Conservation (phyloP, 2,329 filamentous ascomycete genomes). For the Fusarium denticulatum region DNA sequence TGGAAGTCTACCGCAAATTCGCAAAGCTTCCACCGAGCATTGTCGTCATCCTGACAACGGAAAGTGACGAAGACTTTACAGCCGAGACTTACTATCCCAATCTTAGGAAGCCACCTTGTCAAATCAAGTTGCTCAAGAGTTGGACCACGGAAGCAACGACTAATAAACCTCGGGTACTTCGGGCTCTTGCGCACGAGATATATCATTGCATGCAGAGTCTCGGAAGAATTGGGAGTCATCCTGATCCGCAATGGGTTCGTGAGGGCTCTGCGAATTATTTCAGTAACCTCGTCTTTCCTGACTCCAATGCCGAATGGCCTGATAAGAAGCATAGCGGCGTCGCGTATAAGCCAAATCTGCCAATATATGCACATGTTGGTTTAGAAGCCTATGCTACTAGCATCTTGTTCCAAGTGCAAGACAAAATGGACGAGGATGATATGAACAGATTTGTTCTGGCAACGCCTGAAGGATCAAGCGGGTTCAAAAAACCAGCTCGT, state of each 20-base stretch:
- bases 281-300: slow-evolving; percentile 22
- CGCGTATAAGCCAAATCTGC: slow-evolving; percentile 12
- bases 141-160: slow-evolving; percentile 10
- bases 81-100: slow-evolving; percentile 16
- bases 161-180: slow-evolving; percentile 2
- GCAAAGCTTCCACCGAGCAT: slow-evolving; percentile 3
- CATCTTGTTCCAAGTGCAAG: slow-evolving; percentile 21
- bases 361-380: slow-evolving; percentile 17
- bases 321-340: not conserved
- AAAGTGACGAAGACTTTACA: not conserved
- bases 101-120: not conserved
- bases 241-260: not conserved
- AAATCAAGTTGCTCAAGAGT: not conserved
- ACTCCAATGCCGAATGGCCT: slow-evolving; percentile 19
- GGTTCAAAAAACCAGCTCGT: not conserved
- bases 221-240: not conserved
- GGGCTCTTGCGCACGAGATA: slow-evolving; percentile 20
- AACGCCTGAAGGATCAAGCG: not conserved
- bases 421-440: not conserved
- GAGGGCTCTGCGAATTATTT: slow-evolving; percentile 32
- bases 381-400: slow-evolving; percentile 1
- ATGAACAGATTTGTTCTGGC: slow-evolving; percentile 11
- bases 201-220: slow-evolving; percentile 27
- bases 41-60: slow-evolving; percentile 13
- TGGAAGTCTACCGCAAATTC: slow-evolving; percentile 12